phyloP scores from a whole-genome alignment of 1,284 basidiomycete species.

The Athelia sp. region DNA sequence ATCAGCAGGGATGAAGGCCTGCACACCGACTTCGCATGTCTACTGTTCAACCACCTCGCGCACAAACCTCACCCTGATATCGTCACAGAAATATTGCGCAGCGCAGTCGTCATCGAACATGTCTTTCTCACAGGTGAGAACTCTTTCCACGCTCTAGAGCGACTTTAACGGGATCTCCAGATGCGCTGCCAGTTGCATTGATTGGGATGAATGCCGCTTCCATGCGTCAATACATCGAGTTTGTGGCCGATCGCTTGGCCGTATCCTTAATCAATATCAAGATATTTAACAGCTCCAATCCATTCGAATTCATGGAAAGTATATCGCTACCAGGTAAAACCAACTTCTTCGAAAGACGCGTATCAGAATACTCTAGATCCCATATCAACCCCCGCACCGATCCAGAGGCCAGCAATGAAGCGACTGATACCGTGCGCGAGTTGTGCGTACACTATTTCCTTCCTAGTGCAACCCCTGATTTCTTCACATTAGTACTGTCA shows the following conservation, averaged over 20 bases:
- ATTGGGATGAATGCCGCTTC: constrained; percentile 55
- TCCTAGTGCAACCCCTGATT: too few relatives aligned
- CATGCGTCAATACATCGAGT: constrained; percentile 74
- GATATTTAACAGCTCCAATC: constrained; percentile 58
- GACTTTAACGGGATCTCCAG: constrained; percentile 12
- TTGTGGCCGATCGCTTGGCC: constrained; percentile 71
- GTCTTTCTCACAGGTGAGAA: constrained; percentile 74
- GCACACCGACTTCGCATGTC: constrained; percentile 97
- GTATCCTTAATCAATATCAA: constrained; percentile 66
- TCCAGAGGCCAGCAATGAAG: too few relatives aligned
- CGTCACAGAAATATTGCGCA: constrained; percentile 74
- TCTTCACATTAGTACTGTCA: too few relatives aligned
- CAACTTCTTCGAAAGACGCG: constrained; percentile 56
- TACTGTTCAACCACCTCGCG: constrained; percentile 87
- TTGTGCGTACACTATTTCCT: too few relatives aligned
- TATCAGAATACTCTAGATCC: constrained; percentile 70
- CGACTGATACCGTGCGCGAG: too few relatives aligned
- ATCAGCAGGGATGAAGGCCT: constrained; percentile 98
- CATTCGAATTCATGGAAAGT: constrained; percentile 71
- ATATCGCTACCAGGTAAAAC: constrained; percentile 64
- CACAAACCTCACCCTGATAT: constrained; percentile 78
- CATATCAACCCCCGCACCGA: constrained; percentile 38
- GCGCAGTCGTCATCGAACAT: constrained; percentile 82
- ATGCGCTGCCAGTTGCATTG: constrained; percentile 39
- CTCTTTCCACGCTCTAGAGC: background rate